These are phyloP conservation scores for Zalaria sp. DNA, from an alignment of 2,329 filamentous ascomycete species.

Conservation along the genomic window DNA sequence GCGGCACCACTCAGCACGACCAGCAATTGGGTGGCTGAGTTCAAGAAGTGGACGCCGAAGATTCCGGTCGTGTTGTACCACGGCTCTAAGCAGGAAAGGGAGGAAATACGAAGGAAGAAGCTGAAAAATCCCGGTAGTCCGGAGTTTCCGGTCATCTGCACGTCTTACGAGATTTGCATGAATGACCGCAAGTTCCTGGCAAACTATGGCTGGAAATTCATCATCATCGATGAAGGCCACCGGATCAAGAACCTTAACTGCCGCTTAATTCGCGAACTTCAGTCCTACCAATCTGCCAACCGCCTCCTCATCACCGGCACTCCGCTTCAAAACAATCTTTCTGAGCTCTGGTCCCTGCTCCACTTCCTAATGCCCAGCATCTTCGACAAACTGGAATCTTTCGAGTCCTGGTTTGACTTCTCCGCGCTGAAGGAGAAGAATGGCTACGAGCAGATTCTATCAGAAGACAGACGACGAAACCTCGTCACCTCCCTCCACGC, in stretches of 20 bases:
- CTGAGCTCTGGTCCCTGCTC: slow-evolving; percentile 85
- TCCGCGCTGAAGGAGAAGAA: slow-evolving; percentile 77
- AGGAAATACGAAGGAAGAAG: slow-evolving; percentile 55
- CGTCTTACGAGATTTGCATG: slow-evolving; percentile 92
- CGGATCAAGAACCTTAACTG: slow-evolving; percentile 96
- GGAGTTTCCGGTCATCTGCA: slow-evolving; percentile 83
- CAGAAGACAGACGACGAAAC: slow-evolving; percentile 62
- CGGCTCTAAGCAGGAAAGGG: slow-evolving; percentile 65
- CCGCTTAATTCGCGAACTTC: slow-evolving; percentile 74
- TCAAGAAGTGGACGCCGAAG: slow-evolving; percentile 73
- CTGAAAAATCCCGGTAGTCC: slow-evolving; percentile 56
- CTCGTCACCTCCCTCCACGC: slow-evolving; percentile 81
- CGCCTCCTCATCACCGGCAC: slow-evolving; percentile 88
- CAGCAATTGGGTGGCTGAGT: slow-evolving; percentile 93
- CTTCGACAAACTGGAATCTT: slow-evolving; percentile 85
- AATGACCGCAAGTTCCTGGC: slow-evolving; percentile 70
- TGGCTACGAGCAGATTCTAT: slow-evolving; percentile 63
- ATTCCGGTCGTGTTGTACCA: slow-evolving; percentile 89
- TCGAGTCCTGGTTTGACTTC: slow-evolving; percentile 96
- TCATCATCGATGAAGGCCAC: slow-evolving; percentile 96
- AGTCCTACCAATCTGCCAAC: slow-evolving; percentile 81
- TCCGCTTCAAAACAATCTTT: slow-evolving; percentile 86
- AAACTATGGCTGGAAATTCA: slow-evolving; percentile 89
- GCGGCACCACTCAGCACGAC: slow-evolving; percentile 83
- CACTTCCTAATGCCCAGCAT: slow-evolving; percentile 88